Percentiles rank a stretch among this genome's conserved stretches.
Conservation (phyloP, 345 rosid genomes). For the Alliaria petiolata region DNA sequence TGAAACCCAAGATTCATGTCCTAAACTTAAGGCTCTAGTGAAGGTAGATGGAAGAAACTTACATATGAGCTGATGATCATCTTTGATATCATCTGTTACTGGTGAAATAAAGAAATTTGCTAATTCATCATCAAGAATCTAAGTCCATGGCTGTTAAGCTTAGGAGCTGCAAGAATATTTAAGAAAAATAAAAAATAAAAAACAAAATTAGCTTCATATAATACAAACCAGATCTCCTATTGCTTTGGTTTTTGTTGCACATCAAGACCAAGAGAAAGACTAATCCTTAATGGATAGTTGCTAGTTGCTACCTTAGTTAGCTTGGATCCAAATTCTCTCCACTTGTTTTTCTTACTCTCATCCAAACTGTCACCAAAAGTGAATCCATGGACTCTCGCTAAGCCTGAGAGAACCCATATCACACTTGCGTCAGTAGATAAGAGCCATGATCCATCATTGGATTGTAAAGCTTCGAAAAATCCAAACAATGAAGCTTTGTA, state of each 20-base stretch:
- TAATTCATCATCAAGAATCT: conserved; percentile 78
- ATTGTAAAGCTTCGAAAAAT: background rate
- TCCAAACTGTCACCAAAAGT: conserved; percentile 90
- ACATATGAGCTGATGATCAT: conserved; percentile 80
- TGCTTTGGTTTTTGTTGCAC: background rate
- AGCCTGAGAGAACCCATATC: conserved; percentile 49
- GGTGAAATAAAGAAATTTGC: conserved; percentile 86
- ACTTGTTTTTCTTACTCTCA: conserved; percentile 52
- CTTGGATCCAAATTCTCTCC: conserved; percentile 68
- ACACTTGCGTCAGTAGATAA: background rate
- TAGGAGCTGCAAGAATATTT: conserved; percentile 55
- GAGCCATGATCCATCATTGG: background rate
- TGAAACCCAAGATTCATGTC: too few species aligned
- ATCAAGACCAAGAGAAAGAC: background rate
- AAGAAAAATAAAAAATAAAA: background rate
- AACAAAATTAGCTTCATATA: background rate
- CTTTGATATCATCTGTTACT: conserved; percentile 70
- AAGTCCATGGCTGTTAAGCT: conserved; percentile 63
- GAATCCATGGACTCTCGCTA: conserved; percentile 88
- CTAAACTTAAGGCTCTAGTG: background rate
- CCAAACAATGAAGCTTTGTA: background rate
- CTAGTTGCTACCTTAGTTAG: conserved; percentile 66
- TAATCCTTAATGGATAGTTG: background rate
- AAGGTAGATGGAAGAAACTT: conserved; percentile 35
- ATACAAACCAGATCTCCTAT: background rate